These are phyloP conservation scores for Mucor saturninus DNA, from an alignment of 371 early-diverging fungal species.

Conservation along the genomic window DNA sequence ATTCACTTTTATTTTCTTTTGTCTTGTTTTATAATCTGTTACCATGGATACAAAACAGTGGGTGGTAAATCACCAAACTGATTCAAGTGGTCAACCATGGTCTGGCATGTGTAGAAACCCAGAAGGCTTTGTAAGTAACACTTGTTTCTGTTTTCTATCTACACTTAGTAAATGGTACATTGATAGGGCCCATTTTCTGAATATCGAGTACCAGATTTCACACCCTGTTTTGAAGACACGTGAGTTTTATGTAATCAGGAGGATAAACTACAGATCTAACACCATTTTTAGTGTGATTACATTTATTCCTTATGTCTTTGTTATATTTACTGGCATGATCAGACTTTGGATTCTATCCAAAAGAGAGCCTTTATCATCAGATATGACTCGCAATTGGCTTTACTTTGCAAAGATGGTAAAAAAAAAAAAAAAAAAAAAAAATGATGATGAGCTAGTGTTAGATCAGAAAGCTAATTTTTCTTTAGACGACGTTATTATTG, in stretches of 20 bases:
- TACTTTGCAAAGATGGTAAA: slow-evolving; percentile 63
- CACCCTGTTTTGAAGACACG: slow-evolving; percentile 79
- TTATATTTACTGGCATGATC: slow-evolving; percentile 55
- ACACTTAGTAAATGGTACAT: slow-evolving; percentile 5
- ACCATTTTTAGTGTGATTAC: slow-evolving; percentile 38
- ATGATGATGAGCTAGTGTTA: background rate
- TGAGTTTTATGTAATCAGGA: slow-evolving; percentile 25
- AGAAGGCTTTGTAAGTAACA: slow-evolving; percentile 50
- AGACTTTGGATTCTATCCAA: slow-evolving; percentile 52
- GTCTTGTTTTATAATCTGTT: background rate
- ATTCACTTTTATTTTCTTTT: background rate
- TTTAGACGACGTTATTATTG: slow-evolving; percentile 35
- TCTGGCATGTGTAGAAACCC: slow-evolving; percentile 34
- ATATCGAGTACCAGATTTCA: slow-evolving; percentile 67
- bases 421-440: slow-evolving; percentile 16
- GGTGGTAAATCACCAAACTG: slow-evolving; percentile 18
- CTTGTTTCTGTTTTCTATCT: too few relatives aligned
- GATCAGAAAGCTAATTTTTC: background rate
- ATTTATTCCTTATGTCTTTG: slow-evolving; percentile 49
- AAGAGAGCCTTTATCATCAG: slow-evolving; percentile 38
- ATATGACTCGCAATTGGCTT: slow-evolving; percentile 52
- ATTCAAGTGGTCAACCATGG: slow-evolving; percentile 4
- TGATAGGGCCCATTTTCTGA: slow-evolving; percentile 70
- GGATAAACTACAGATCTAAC: background rate
- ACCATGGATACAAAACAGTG: slow-evolving; percentile 22